Percentiles rank a stretch among this genome's conserved stretches.
These are phyloP conservation scores for Zymoseptoria crescenta DNA, from an alignment of 2,329 filamentous ascomycete genomes.

Conservation along the genomic window DNA sequence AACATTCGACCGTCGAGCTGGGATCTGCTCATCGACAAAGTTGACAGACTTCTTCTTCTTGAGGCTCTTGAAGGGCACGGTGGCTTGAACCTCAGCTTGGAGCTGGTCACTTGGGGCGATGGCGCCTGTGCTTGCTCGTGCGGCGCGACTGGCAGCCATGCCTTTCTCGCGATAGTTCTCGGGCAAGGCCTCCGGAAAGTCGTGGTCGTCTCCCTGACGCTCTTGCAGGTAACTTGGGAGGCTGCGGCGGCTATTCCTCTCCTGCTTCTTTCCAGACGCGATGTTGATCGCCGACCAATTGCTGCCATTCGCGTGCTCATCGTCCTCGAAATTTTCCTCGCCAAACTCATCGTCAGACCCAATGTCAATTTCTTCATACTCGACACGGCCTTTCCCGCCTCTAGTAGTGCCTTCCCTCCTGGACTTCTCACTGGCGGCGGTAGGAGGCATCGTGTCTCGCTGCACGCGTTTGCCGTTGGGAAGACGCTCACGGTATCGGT, in stretches of 20 bases:
- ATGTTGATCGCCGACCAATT: neutral
- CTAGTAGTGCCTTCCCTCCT: constrained; percentile 9
- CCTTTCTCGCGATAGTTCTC: constrained; percentile 33
- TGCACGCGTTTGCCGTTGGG: constrained; percentile 20
- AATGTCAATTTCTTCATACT: constrained; percentile 41
- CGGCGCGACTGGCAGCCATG: constrained; percentile 1
- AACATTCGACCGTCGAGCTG: neutral
- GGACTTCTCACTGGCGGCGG: constrained; percentile 13
- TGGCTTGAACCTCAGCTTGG: constrained; percentile 8
- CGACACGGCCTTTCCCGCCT: constrained; percentile 13
- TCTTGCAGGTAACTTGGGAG: constrained; percentile 35
- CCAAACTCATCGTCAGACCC: constrained; percentile 38
- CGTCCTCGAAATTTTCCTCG: constrained; percentile 8
- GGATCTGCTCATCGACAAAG: neutral
- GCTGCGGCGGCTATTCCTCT: constrained; percentile 12
- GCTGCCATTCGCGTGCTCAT: constrained; percentile 9
- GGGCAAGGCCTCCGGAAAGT: constrained; percentile 38
- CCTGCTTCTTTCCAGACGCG: neutral
- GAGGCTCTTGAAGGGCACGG: constrained; percentile 3
- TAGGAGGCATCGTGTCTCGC: constrained; percentile 11
- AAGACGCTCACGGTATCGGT: constrained; percentile 26
- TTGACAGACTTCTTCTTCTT: constrained; percentile 1
- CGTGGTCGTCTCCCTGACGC: constrained; percentile 34
- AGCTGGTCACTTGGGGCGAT: constrained; percentile 7
- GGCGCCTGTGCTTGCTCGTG: constrained; percentile 1